phyloP scores from a whole-genome alignment of 2,329 filamentous ascomycete species.

The Nothophaeocryptopus gaeumannii region DNA sequence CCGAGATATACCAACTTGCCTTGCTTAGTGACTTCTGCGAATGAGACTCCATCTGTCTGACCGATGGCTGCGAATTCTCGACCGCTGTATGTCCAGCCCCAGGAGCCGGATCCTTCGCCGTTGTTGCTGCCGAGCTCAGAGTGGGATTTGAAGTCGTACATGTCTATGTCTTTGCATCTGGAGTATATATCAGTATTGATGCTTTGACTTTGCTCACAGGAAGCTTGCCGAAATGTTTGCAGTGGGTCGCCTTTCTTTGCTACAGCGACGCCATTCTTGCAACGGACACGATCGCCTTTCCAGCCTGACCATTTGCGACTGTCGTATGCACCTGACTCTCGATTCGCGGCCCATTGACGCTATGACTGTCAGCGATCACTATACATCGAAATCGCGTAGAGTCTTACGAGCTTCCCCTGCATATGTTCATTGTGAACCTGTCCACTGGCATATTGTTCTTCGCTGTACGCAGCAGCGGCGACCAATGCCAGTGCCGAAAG shows the following conservation, averaged over 20 bases:
- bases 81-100: slow-evolving; percentile 55
- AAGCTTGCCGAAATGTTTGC: slow-evolving; percentile 43
- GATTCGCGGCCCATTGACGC: slow-evolving; percentile 24
- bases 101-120: slow-evolving; percentile 47
- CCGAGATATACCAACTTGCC: slow-evolving; percentile 55
- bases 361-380: slow-evolving; percentile 1
- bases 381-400: too few species aligned
- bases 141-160: slow-evolving; percentile 55
- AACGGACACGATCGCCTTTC: slow-evolving; percentile 26
- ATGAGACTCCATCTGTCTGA: slow-evolving; percentile 56
- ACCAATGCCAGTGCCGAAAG: slow-evolving; percentile 21
- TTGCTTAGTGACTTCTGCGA: slow-evolving; percentile 52
- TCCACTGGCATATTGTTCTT: slow-evolving; percentile 21
- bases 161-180: slow-evolving; percentile 14
- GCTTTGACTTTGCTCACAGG: slow-evolving; percentile 36
- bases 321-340: slow-evolving; percentile 25
- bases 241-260: slow-evolving; percentile 47
- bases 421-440: slow-evolving; percentile 19
- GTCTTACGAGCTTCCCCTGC: slow-evolving; percentile 15
- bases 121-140: slow-evolving; percentile 50
- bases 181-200: background rate
- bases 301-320: slow-evolving; percentile 18
- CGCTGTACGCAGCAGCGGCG: slow-evolving; percentile 15
- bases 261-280: slow-evolving; percentile 44
- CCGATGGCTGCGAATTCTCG: slow-evolving; percentile 57